Base-by-base conservation (phyloP, 495 filamentous ascomycete species). In the Aspergillus haitiensis region DNA sequence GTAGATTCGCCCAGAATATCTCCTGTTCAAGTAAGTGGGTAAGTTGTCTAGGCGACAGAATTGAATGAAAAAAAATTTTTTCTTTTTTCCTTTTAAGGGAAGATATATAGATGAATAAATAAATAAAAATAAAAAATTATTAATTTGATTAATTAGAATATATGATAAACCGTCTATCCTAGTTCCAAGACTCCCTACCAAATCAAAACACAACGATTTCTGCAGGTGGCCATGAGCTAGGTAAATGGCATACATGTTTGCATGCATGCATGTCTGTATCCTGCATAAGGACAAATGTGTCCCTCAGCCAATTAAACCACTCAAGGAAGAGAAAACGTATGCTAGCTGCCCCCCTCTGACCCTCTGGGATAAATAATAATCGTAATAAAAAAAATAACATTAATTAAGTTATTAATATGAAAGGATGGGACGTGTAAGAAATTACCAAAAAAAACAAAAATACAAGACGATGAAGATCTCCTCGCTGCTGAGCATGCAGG, bases 161-260 rank as follows among this genome's bases (percentile, higher is more conserved):
- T 27, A 27, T 27, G 21, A 27, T 27, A 27, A 27, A 27, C 37
- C 37, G 37, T 40, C 37, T n/a, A 2, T 4, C 37, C 5, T 40
- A 4, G 37, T 40, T 4, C 21, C 21, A 27, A 27, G 21, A 27
- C 21, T 42, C 39, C 39, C 39, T 15, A 42, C 15, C 39, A 42
- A 15, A 42, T 42, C 39, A 42, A 42, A 42, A 42, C 21, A 27
- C 21, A 36, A 58, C 10, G 56, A 37, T 39, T 49, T 59, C 62
- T 60, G 58, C 62, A 64, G 58, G 58, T 55, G 44, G 54, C 62
- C 62, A 64, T 64, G 62, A 64, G 62, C 61, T 58, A 47, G 21
- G 21, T 27, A 60, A 64, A 64, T 64, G 57, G 57, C 58, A 46
- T 60, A 58, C 62, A 60, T 64, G 55, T 57, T 58, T 57, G 32